phyloP scores from a whole-genome alignment of 2,329 filamentous ascomycete genomes.

The Cladosporium sp. region DNA sequence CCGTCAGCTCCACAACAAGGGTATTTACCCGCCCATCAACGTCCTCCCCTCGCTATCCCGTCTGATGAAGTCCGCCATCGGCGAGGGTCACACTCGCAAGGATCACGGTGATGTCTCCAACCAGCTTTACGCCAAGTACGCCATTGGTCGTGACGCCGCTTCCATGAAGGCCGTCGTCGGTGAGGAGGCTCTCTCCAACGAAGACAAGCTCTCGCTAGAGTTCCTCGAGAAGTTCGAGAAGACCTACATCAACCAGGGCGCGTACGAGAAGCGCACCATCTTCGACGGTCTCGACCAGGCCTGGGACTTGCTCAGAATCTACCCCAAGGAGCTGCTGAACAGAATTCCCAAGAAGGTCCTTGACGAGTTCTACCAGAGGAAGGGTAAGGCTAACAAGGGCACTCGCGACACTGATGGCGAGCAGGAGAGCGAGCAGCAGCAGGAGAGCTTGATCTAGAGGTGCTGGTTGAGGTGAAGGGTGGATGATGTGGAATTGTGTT shows the following conservation, averaged over 20 bases:
- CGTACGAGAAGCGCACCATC: slow-evolving; percentile 88
- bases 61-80: slow-evolving; percentile 99
- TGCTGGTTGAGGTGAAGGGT: background rate
- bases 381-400: slow-evolving; percentile 37
- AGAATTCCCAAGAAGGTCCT: slow-evolving; percentile 58
- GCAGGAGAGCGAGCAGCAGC: slow-evolving; percentile 19
- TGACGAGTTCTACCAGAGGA: slow-evolving; percentile 48
- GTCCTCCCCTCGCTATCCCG: slow-evolving; percentile 95
- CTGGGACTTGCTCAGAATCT: slow-evolving; percentile 94
- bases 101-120: slow-evolving; percentile 99
- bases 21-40: slow-evolving; percentile 98
- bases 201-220: slow-evolving; percentile 96
- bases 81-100: slow-evolving; percentile 91
- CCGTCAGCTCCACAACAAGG: slow-evolving; percentile 89
- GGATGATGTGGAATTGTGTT: slow-evolving; percentile 2
- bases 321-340: slow-evolving; percentile 96
- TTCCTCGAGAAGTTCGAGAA: slow-evolving; percentile 98
- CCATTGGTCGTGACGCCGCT: slow-evolving; percentile 95
- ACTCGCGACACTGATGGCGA: slow-evolving; percentile 42
- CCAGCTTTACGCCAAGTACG: slow-evolving; percentile 99
- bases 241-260: slow-evolving; percentile 85
- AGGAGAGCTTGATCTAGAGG: slow-evolving; percentile 14
- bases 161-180: slow-evolving; percentile 99
- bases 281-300: slow-evolving; percentile 92
- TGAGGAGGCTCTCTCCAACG: slow-evolving; percentile 89